phyloP scores from a whole-genome alignment of 176 grass and related monocot species.

The Carex cristatella region DNA sequence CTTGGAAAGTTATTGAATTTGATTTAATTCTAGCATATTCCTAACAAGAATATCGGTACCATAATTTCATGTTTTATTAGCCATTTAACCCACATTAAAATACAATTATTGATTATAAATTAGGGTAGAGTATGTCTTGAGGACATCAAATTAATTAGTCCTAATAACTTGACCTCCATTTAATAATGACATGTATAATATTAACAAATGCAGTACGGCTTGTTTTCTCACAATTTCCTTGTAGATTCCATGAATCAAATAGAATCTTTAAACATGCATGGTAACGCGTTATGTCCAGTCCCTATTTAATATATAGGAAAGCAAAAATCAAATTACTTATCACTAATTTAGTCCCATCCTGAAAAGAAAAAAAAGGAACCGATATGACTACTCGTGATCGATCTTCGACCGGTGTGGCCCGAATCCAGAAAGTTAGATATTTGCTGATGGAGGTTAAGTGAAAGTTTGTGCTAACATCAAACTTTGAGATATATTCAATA shows the following conservation, averaged over 20 bases:
- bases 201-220: background rate
- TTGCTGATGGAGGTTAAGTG: background rate
- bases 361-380: background rate
- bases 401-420: background rate
- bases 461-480: background rate
- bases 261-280: no score
- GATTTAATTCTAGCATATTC: background rate
- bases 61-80: background rate
- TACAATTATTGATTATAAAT: background rate
- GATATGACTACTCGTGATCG: background rate
- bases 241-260: no score
- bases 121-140: background rate
- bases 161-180: background rate
- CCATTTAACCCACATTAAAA: background rate
- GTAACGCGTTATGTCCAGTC: conserved; percentile 3
- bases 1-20: background rate
- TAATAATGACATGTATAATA: background rate
- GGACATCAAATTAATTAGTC: background rate
- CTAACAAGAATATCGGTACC: background rate
- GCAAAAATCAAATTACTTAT: background rate
- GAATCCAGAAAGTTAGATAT: background rate
- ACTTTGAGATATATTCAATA: background rate
- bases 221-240: no score
- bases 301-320: background rate
- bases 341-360: background rate